Base-by-base conservation (phyloP, 768 basidiomycete genomes). In the Tephrocybe sp. region DNA sequence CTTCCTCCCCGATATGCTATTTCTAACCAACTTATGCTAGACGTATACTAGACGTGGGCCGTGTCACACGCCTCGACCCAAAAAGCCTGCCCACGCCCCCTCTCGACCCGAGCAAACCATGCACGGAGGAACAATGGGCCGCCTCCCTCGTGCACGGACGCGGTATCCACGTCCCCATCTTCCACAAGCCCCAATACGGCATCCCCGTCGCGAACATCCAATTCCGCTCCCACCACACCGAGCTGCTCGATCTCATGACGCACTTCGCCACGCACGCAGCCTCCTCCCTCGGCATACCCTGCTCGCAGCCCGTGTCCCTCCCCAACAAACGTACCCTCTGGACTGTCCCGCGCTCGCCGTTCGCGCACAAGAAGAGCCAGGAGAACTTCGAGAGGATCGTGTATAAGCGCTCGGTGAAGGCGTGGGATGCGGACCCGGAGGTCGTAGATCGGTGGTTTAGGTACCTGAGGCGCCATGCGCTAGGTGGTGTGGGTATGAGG, bases 381-480 rank as follows among this genome's bases (percentile, higher is more conserved):
- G 94, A 98, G 74, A 98, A 98, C 70, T 98, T 96, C 66, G 88
- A 93, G 66, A 75, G 91, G 23, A 80, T 75, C 60, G 85, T 86
- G 47, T 89, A 95, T 64, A 90, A 89, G 63, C 81, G 95, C 10
- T 80, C 80, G 33, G 83, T 98, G 70, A 95, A 93, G 68, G 90
- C 93, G 0, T 98, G 82, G 78, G 96, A 98, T 68, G 83, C 93
- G 15, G 79, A 94, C 62, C 72, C 80, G 3, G 83, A 85, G 58
- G 84, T 92, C 4, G 76, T 98, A 10, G 81, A 88, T 24, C 75
- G 82, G 53, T 97, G 89, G 91, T 69, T 92, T 47, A 71, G 77
- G 57, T 98, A 96, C 63, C 65, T 98, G 33, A 71, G 83, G 58
- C 74, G 74, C 56, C 86, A 98, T 68, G 78, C 80, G 37, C 67